These are phyloP conservation scores for Articulospora tetracladia DNA, from an alignment of 495 filamentous ascomycete genomes.

Conservation along the genomic window DNA sequence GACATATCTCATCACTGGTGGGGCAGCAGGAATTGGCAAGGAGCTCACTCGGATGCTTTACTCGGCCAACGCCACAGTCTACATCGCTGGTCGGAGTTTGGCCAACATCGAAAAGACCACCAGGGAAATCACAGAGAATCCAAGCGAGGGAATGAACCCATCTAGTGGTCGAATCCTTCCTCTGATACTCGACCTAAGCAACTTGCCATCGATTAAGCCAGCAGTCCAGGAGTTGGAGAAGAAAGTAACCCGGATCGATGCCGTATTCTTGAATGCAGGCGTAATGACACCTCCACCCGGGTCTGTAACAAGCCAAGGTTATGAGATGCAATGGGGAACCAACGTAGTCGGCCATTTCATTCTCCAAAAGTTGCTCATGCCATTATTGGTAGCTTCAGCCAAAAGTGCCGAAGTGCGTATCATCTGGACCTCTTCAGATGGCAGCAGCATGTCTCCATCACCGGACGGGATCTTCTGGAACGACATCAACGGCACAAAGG, in stretches of 20 bases:
- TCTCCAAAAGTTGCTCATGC: not conserved
- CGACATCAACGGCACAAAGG: constrained; percentile 1
- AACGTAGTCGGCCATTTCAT: not conserved
- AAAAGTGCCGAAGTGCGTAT: not conserved
- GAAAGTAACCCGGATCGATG: constrained; percentile 40
- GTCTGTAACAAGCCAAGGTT: not conserved
- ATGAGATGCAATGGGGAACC: not conserved
- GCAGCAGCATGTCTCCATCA: not conserved
- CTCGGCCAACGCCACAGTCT: constrained; percentile 28
- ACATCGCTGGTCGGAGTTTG: constrained; percentile 25
- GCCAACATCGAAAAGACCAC: constrained; percentile 22
- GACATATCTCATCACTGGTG: constrained; percentile 18
- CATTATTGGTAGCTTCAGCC: not conserved
- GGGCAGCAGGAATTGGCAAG: constrained; percentile 28
- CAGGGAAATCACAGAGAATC: not conserved
- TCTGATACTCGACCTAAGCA: constrained; percentile 41
- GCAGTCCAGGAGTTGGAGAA: constrained; percentile 36
- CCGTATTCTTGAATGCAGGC: constrained; percentile 49
- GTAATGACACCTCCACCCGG: constrained; percentile 39
- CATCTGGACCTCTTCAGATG: not conserved
- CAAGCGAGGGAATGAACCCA: not conserved
- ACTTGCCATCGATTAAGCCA: constrained; percentile 41
- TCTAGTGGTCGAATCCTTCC: not conserved
- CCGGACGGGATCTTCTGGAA: constrained; percentile 1
- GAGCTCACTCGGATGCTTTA: constrained; percentile 39